Evolutionary conservation across 2,329 filamentous ascomycete species (phyloP), one percentile per base, ranked within the genome.

Genomic region (Fusarium chlamydosporum): DNA sequence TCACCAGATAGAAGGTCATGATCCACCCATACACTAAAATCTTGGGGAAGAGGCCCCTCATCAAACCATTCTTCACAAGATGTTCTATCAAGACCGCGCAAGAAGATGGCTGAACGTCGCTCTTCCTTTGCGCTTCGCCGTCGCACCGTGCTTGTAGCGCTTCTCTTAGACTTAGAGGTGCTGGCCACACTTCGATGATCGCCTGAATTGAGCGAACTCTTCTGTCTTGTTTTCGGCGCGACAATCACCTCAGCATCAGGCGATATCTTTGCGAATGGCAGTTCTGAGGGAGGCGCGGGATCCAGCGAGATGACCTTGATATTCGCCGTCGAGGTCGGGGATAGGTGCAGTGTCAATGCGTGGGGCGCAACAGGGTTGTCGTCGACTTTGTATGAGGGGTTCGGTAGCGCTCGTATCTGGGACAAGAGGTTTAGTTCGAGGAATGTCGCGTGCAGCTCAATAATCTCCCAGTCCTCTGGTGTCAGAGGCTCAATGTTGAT

Each of bases 401-500:
- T 98, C 26, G 95, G 95, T 23, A 99, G 84, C 18, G 95, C 95
- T 74, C 96, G 91, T 72, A 99, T 94, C 81, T 99, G 96, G 43
- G 91, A 92, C 33, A 97, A 84, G 53, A 99, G 89, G 78, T 99
- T 98, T 69, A 97, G 85, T 77, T 99, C 96, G 51, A 99, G 84
- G 76, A 98, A 99, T 16, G 91, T 96, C 7, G 96, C 96, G 82
- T 99, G 96, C 3, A 99, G 84, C 79, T 99, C 96, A 73, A 99
- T 98, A 74, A 98, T 97, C 80, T 99, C 96, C 96, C 96, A 99
- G 77, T 99, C 96, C 61, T 96, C 93, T 2, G 95, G 89, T 0
- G 96, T 98, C 74, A 98, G 81, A 34, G 96, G 96, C 78, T 99
- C 96, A 73, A 99, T 98, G 77, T 97, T 94, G 79, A 99, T 91